Conservation (phyloP, 495 filamentous ascomycete genomes). For the Tuber melanosporum region DNA sequence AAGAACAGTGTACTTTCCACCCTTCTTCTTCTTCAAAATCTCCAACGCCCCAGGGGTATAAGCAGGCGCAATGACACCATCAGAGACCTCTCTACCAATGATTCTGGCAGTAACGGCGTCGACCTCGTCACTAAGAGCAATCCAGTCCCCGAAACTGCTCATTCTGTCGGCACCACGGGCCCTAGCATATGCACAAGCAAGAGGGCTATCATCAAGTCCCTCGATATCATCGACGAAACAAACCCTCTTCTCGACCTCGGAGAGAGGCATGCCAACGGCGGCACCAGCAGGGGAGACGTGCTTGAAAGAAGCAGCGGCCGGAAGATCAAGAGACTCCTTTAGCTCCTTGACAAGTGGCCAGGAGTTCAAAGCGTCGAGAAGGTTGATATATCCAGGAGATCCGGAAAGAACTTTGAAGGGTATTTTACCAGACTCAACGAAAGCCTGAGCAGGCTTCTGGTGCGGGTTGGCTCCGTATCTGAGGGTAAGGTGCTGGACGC, state of each 20-base stretch:
- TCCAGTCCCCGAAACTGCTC: constrained; percentile 94
- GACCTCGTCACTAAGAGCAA: constrained; percentile 83
- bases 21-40: constrained; percentile 97
- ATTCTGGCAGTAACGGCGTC: constrained; percentile 90
- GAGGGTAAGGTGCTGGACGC: constrained; percentile 72
- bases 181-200: constrained; percentile 92
- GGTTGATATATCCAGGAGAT: constrained; percentile 90
- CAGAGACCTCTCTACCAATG: constrained; percentile 93
- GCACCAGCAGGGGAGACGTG: constrained; percentile 96
- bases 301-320: constrained; percentile 98
- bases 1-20: constrained; percentile 89
- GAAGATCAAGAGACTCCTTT: constrained; percentile 72
- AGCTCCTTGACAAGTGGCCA: constrained; percentile 97
- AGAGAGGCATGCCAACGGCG: constrained; percentile 82
- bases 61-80: constrained; percentile 86
- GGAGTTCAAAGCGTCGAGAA: constrained; percentile 91
- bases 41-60: constrained; percentile 78
- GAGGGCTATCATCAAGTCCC: constrained; percentile 70
- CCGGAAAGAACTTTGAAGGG: constrained; percentile 97
- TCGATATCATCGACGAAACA: constrained; percentile 97
- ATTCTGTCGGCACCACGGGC: constrained; percentile 93
- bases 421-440: constrained; percentile 59
- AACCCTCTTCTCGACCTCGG: constrained; percentile 81
- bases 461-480: constrained; percentile 96
- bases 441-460: constrained; percentile 90